Evolutionary conservation across 129 eudicot genomes (phyloP).

Genomic region (Pittosporum tobira): DNA sequence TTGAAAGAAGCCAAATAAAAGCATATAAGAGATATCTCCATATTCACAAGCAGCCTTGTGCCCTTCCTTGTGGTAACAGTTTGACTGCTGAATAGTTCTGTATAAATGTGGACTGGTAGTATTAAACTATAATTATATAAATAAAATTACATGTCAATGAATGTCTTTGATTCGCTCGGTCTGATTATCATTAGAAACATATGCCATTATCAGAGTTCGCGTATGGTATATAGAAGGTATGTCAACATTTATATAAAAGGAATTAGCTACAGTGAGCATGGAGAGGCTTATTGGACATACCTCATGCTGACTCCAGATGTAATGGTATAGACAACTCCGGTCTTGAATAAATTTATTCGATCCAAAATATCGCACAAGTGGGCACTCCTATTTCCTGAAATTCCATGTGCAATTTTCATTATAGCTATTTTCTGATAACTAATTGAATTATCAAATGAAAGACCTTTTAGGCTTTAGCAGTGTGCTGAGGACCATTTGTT

Average conservation of each 20-base stretch:
- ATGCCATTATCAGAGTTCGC: neutral
- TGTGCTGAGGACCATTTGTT: neutral
- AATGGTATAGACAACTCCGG: constrained; percentile 66
- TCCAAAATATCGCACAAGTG: constrained; percentile 47
- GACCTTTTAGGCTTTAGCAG: neutral
- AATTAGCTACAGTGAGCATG: neutral
- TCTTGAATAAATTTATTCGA: constrained; percentile 44
- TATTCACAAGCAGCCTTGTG: constrained; percentile 46
- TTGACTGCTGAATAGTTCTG: constrained; percentile 76
- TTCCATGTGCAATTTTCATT: constrained; percentile 1
- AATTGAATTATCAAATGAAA: neutral
- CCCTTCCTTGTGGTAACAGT: constrained; percentile 67
- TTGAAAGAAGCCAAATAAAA: constrained; percentile 67
- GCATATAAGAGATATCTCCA: constrained; percentile 38
- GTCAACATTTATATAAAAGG: neutral
- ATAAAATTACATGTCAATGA: too few species aligned
- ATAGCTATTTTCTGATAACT: neutral
- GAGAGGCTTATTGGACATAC: constrained; percentile 25
- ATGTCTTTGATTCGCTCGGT: too few species aligned
- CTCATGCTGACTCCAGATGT: constrained; percentile 63
- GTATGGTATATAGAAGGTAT: neutral
- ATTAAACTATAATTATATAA: too few species aligned
- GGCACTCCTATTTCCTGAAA: constrained; percentile 53
- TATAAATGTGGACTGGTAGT: neutral
- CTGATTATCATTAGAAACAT: too few species aligned